Percentiles rank a stretch among this genome's conserved stretches.
These are phyloP conservation scores for Debaryomycetaceae sp. DNA, from an alignment of 1,139 yeast species.

Conservation along the genomic window DNA sequence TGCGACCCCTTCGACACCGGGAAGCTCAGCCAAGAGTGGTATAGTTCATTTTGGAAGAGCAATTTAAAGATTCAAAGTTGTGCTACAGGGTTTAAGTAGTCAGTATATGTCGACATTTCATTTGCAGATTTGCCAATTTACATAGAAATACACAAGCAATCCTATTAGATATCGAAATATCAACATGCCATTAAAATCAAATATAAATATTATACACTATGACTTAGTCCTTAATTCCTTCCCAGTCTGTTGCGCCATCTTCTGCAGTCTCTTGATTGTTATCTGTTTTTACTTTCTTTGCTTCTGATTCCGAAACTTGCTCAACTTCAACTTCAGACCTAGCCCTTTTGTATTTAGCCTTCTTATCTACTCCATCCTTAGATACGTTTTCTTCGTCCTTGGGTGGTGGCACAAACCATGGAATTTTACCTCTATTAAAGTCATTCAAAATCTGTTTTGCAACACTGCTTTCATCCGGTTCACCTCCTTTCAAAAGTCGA, in stretches of 20 bases:
- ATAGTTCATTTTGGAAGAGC: slow-evolving; percentile 35
- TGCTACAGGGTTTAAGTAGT: too few species aligned
- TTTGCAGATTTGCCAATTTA: slow-evolving; percentile 8
- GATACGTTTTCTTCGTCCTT: slow-evolving; percentile 54
- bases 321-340: slow-evolving; percentile 40
- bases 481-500: slow-evolving; percentile 92
- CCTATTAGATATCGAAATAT: neutral
- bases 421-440: slow-evolving; percentile 94
- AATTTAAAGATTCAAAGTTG: slow-evolving; percentile 8
- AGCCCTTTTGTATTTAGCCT: slow-evolving; percentile 51
- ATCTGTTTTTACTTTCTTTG: slow-evolving; percentile 12
- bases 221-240: slow-evolving; percentile 17
- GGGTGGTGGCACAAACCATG: slow-evolving; percentile 97
- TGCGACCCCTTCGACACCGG: slow-evolving; percentile 23
- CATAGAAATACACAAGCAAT: slow-evolving; percentile 1
- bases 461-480: slow-evolving; percentile 93
- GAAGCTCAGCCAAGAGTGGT: slow-evolving; percentile 20
- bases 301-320: slow-evolving; percentile 9
- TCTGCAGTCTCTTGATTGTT: slow-evolving; percentile 14
- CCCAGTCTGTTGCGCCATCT: slow-evolving; percentile 19
- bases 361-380: slow-evolving; percentile 47
- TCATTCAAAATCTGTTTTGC: slow-evolving; percentile 89
- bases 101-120: neutral
- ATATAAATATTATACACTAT: neutral
- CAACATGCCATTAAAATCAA: neutral